These are phyloP conservation scores for Aspergillus biplanus DNA, from an alignment of 495 filamentous ascomycete genomes.

Conservation along the genomic window DNA sequence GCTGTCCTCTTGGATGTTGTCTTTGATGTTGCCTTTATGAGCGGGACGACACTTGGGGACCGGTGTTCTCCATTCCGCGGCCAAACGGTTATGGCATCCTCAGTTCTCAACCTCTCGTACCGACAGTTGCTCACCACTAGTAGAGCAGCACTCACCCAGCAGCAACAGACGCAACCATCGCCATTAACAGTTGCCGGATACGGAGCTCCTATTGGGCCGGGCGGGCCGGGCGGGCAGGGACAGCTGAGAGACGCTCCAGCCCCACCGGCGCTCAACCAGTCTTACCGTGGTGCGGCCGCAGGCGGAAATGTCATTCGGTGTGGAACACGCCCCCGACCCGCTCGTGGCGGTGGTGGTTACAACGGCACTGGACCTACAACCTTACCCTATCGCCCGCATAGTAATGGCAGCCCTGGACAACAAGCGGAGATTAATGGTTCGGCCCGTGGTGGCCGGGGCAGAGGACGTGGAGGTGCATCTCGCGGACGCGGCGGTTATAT, in stretches of 20 bases:
- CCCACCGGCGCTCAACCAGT: slow-evolving; percentile 70
- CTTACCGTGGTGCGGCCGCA: slow-evolving; percentile 70
- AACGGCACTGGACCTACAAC: slow-evolving; percentile 44
- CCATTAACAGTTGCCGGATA: slow-evolving; percentile 66
- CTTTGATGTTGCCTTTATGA: slow-evolving; percentile 95
- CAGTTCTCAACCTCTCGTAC: slow-evolving; percentile 84
- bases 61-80: slow-evolving; percentile 96
- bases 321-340: slow-evolving; percentile 38
- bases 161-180: slow-evolving; percentile 49
- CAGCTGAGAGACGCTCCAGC: slow-evolving; percentile 69
- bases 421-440: slow-evolving; percentile 25
- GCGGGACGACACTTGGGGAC: slow-evolving; percentile 83
- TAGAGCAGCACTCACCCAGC: slow-evolving; percentile 66
- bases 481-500: slow-evolving; percentile 54
- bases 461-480: slow-evolving; percentile 35
- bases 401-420: slow-evolving; percentile 30
- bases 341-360: slow-evolving; percentile 41
- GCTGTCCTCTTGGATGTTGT: slow-evolving; percentile 86
- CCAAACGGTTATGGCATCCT: slow-evolving; percentile 81
- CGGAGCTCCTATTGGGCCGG: slow-evolving; percentile 55
- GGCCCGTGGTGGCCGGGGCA: slow-evolving; percentile 31
- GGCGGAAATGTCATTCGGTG: slow-evolving; percentile 28
- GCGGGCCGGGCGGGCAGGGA: slow-evolving; percentile 60
- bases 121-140: slow-evolving; percentile 78
- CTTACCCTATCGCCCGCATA: slow-evolving; percentile 42